Percentiles rank a stretch among this genome's conserved stretches.
Conservation (phyloP, 345 rosid species). For the Murraya koenigii region DNA sequence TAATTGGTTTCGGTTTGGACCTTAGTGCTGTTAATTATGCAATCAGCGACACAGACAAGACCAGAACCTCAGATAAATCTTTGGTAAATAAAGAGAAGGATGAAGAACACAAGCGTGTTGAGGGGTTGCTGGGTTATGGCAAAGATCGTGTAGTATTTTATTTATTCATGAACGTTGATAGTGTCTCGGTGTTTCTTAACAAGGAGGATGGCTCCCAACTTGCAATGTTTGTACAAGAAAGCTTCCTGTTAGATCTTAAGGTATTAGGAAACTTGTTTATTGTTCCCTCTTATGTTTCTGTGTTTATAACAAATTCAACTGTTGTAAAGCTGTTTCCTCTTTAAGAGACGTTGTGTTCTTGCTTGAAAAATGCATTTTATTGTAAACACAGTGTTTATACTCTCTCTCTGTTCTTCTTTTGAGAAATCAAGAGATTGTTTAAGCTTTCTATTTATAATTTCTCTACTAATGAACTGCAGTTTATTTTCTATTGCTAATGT, state of each 20-base stretch:
- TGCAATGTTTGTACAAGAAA: slow-evolving; percentile 94
- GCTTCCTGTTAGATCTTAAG: slow-evolving; percentile 86
- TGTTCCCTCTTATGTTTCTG: neutral
- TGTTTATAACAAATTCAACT: neutral
- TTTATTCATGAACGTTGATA: slow-evolving; percentile 83
- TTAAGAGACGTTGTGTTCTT: neutral
- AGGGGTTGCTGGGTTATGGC: slow-evolving; percentile 92
- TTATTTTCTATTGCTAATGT: slow-evolving; percentile 4
- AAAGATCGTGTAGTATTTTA: slow-evolving; percentile 90
- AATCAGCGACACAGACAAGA: slow-evolving; percentile 30
- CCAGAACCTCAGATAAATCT: slow-evolving; percentile 39
- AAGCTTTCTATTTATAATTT: slow-evolving; percentile 6
- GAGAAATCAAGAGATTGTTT: neutral
- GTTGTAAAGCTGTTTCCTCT: neutral
- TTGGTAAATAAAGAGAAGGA: slow-evolving; percentile 52
- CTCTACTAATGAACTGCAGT: neutral
- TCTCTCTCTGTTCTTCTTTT: neutral
- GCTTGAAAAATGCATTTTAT: neutral
- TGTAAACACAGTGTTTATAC: neutral
- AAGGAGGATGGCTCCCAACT: slow-evolving; percentile 97
- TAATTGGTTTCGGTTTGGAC: slow-evolving; percentile 90
- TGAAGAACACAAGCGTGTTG: slow-evolving; percentile 69
- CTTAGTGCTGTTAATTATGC: slow-evolving; percentile 43
- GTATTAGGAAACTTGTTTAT: slow-evolving; percentile 34
- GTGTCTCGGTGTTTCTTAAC: slow-evolving; percentile 85